Base-by-base conservation (phyloP, 2,329 filamentous ascomycete genomes). In the Colletotrichum orbiculare region DNA sequence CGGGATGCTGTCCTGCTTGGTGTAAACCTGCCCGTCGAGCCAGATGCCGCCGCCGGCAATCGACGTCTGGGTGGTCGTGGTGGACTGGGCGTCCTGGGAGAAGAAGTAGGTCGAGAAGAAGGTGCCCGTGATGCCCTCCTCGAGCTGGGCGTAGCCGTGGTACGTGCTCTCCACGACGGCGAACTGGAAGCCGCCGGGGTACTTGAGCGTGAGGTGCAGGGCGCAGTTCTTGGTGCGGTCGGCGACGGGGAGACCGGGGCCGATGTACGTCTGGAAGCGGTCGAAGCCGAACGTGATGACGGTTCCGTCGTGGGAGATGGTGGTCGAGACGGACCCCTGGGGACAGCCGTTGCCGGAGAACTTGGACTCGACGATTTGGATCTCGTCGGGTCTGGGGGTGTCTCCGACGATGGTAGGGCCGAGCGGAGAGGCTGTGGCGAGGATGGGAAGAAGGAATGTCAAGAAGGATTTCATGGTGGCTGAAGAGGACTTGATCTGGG, bases 71-170 rank as follows among this genome's bases (percentile, higher is more conserved):
- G 80, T 82, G 1, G 80, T 82, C 11, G 79, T 80, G 33, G 79
- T 82, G 38, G 79, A 78, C 11, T 69, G 68, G 34, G 80, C 79
- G 56, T 81, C 80, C 72, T 82, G 79, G 45, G 75, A 78, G 75
- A 82, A 82, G 74, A 79, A 82, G 74, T 82, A 82, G 47, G 80
- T 82, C 70, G 78, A 81, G 70, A 77, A 79, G 72, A 82, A 82
- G 54, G 74, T 78, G 35, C 80, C 80, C 7, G 78, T 81, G 54
- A 82, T 76, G 43, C 79, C 79, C 55, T 69, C 57, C 54, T 82
- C 80, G n/a, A 82, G 77, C 72, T 80, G 79, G 2, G 80, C 80
- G 64, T 79, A 82, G 64, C 80, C 80, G 75, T 82, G 80, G 74
- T 82, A 82, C n/a, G 80, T 82, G 67, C 77, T 79, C 69, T 82